Evolutionary conservation across 2,329 filamentous ascomycete species (phyloP), one percentile per base, ranked within the genome.

Genomic region (Exophiala sideris): DNA sequence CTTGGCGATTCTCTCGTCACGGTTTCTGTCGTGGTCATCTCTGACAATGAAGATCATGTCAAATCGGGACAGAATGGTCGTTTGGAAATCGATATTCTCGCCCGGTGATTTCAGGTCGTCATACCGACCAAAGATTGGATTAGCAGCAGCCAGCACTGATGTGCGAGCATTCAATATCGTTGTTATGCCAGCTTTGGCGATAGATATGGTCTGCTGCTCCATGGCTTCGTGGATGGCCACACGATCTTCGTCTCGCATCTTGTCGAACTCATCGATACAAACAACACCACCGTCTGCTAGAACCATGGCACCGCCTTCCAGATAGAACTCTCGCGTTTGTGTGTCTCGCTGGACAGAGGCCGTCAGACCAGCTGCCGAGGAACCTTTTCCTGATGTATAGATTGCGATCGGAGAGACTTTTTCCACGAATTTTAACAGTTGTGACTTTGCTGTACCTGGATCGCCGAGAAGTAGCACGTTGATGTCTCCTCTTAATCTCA

Each of bases 1-100:
- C 68, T 87, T 92, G 10, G 94, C 94, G 66, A 99, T 97, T 3
- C 81, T 86, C 75, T 96, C 90, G 68, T 99, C 94, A 66, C 92
- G 89, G 53, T 83, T 86, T 41, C 89, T 83, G 58, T 92, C 89
- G 70, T 99, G 94, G 58, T 95, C 91, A 70, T 99, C 94, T 64
- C 89, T 89, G 59, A 99, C 92, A 62, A 99, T 96, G 77, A 97
- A 99, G 62, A 99, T 97, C 89, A 99, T 96, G 72, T 99, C 94
- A 70, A 99, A 99, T 81, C 94, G 89, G 2, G 92, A 97, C 62
- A 99, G 70, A 66, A 99, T 97, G 3, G 94, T 99, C 0, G 94
- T 99, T 68, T 99, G 94, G 73, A 99, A 99, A 73, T 99, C 94
- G 63, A 99, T 99, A 69, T 99, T 99, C 73, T 99, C 94, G 56